Base-by-base conservation (phyloP, 2,329 filamentous ascomycete species). In the Cercospora sesami region DNA sequence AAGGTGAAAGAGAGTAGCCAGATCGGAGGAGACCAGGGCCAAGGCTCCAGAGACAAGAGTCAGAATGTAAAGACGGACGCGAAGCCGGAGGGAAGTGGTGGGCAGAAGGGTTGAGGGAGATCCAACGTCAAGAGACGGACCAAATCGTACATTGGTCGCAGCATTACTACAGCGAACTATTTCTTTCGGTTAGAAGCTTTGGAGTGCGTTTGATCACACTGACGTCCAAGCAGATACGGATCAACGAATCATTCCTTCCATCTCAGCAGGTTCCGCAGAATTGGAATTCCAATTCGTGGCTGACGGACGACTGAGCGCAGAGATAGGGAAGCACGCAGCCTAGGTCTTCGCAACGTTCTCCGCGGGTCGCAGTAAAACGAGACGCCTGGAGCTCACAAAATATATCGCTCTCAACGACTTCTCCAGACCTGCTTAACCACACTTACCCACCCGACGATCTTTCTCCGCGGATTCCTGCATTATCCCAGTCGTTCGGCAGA, bases 1-100 rank as follows among this genome's bases (percentile, higher is more conserved):
- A 59, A 59, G 30, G 55, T 36, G 30, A 62, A 64, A 53, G 53
- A 67, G 61, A 64, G 60, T 30, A 39, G 57, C 31, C 16, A 67
- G 36, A 60, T 67, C 31, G 60, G 65, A 36, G 61, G 61, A 21
- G 45, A 59, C 30, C 30, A 33, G 30, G 55, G 30, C 5, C 28
- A 36, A 33, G 55, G 30, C 14, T 31, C 28, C 10, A 31, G 55
- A 18, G 55, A 21, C n/a, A 59, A 59, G 55, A 59, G 55, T 23
- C 55, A 59, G 55, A 59, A 59, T 8, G 31, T 31, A 9, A 59
- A 33, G 30, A 59, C 55, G 30, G 55, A 59, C 16, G 55, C 55
- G 55, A 59, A 59, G 28, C 55, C 55, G n/a, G 55, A 59, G 30
- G 55, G 55, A 16, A 59, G 31, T 4, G 55, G 55, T 2, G 55